Evolutionary conservation across 2,329 filamentous ascomycete genomes (phyloP).

Genomic region (Xylaria arbuscula): DNA sequence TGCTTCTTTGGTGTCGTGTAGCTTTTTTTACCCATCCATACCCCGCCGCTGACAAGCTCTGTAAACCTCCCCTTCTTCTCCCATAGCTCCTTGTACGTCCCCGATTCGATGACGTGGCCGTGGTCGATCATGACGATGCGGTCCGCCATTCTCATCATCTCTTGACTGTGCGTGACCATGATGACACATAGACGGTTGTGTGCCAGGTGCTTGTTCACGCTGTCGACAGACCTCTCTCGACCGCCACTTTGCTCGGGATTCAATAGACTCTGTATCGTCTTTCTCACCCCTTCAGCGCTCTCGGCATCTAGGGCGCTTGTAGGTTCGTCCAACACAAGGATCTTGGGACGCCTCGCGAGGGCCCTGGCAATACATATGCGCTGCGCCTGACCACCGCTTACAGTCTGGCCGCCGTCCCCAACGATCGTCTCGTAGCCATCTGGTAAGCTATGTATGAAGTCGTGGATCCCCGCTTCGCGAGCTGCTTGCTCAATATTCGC

Average conservation of each 20-base stretch:
- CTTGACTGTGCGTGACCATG: slow-evolving; percentile 81
- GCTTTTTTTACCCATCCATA: slow-evolving; percentile 37
- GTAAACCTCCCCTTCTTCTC: slow-evolving; percentile 58
- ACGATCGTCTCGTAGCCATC: slow-evolving; percentile 77
- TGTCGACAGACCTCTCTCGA: background rate
- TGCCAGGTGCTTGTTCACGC: background rate
- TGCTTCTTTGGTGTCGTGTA: slow-evolving; percentile 4
- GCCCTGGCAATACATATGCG: slow-evolving; percentile 84
- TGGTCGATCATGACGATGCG: slow-evolving; percentile 78
- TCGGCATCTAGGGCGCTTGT: slow-evolving; percentile 82
- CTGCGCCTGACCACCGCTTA: slow-evolving; percentile 88
- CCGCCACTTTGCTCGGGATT: slow-evolving; percentile 5
- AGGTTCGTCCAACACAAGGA: slow-evolving; percentile 88
- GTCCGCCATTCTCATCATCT: slow-evolving; percentile 89
- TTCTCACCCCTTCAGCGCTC: slow-evolving; percentile 71
- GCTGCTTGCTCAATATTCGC: slow-evolving; percentile 64
- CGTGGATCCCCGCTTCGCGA: slow-evolving; percentile 73
- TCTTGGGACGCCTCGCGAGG: slow-evolving; percentile 73
- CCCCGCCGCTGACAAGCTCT: slow-evolving; percentile 51
- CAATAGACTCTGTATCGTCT: slow-evolving; percentile 69
- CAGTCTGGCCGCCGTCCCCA: slow-evolving; percentile 77
- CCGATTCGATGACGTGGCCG: slow-evolving; percentile 73
- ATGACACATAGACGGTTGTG: slow-evolving; percentile 70
- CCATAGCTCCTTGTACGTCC: slow-evolving; percentile 71
- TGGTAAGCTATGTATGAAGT: slow-evolving; percentile 79